phyloP scores from a whole-genome alignment of 2,329 filamentous ascomycete genomes.

The Fusarium bulbicola region DNA sequence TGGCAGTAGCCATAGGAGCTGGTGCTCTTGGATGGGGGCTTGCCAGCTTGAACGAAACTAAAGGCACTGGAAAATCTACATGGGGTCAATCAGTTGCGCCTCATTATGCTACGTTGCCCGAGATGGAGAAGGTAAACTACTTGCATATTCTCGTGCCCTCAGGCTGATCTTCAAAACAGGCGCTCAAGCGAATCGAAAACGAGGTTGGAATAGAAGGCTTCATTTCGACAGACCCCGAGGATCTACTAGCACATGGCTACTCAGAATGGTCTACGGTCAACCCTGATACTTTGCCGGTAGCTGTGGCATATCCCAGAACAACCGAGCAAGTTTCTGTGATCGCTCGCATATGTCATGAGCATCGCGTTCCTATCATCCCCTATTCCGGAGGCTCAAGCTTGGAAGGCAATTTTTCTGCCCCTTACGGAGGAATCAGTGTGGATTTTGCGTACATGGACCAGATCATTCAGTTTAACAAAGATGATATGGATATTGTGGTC shows the following conservation, averaged over 20 bases:
- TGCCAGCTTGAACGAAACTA: slow-evolving; percentile 42
- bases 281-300: slow-evolving; percentile 67
- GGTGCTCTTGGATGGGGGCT: slow-evolving; percentile 54
- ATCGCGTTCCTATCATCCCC: slow-evolving; percentile 84
- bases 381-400: slow-evolving; percentile 88
- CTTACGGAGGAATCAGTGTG: slow-evolving; percentile 86
- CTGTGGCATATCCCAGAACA: slow-evolving; percentile 69
- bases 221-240: slow-evolving; percentile 70
- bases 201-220: slow-evolving; percentile 61
- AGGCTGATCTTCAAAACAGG: slow-evolving; percentile 50
- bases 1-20: slow-evolving; percentile 51
- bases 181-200: slow-evolving; percentile 63
- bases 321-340: slow-evolving; percentile 69
- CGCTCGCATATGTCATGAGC: slow-evolving; percentile 76
- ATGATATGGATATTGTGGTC: slow-evolving; percentile 92
- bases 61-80: slow-evolving; percentile 15
- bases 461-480: slow-evolving; percentile 80
- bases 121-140: slow-evolving; percentile 53
- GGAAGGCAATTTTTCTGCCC: slow-evolving; percentile 90
- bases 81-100: slow-evolving; percentile 34
- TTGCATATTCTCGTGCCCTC: neutral
- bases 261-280: slow-evolving; percentile 73
- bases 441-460: slow-evolving; percentile 91
- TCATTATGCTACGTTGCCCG: slow-evolving; percentile 53
- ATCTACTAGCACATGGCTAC: slow-evolving; percentile 70